These are phyloP conservation scores for Tetraselmis chui DNA, from an alignment of 139 green algal species.

Conservation along the genomic window DNA sequence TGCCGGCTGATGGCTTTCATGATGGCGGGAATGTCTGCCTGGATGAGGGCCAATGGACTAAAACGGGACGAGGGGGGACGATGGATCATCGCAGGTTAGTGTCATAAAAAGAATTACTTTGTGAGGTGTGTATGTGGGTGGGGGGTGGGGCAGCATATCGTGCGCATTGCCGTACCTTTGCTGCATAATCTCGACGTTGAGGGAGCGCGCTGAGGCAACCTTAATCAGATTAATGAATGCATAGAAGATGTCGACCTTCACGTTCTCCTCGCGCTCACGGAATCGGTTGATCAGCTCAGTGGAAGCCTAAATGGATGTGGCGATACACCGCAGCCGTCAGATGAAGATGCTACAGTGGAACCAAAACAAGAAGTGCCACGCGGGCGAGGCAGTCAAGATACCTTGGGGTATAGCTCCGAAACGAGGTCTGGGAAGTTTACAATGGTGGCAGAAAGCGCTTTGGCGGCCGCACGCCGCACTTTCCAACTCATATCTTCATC, in stretches of 20 bases:
- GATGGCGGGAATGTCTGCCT: conserved; percentile 42
- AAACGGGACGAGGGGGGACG: too few species aligned
- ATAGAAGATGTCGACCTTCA: conserved; percentile 60
- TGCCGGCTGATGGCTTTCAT: conserved; percentile 46
- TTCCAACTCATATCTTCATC: conserved; percentile 97
- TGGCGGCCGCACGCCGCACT: conserved; percentile 72
- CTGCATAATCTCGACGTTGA: not conserved
- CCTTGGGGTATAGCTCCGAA: conserved; percentile 36
- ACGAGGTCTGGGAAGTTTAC: conserved; percentile 33
- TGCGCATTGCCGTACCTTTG: not conserved
- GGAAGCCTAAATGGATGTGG: conserved; percentile 11
- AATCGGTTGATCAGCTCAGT: conserved; percentile 66
- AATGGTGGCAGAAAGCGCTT: conserved; percentile 56
- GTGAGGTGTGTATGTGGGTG: too few species aligned
- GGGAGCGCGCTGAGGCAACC: not conserved
- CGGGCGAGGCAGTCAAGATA: too few species aligned
- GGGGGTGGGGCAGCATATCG: too few species aligned
- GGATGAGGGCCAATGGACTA: conserved; percentile 34
- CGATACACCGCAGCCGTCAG: too few species aligned
- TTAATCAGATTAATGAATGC: not conserved
- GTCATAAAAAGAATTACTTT: too few species aligned
- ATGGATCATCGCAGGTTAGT: too few species aligned
- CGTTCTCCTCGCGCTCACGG: conserved; percentile 87
- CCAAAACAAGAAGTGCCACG: too few species aligned
- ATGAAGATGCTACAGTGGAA: too few species aligned